Evolutionary conservation across 2,329 filamentous ascomycete species (phyloP), one percentile per base, ranked within the genome.

Genomic region (Myriangium duriaei): DNA sequence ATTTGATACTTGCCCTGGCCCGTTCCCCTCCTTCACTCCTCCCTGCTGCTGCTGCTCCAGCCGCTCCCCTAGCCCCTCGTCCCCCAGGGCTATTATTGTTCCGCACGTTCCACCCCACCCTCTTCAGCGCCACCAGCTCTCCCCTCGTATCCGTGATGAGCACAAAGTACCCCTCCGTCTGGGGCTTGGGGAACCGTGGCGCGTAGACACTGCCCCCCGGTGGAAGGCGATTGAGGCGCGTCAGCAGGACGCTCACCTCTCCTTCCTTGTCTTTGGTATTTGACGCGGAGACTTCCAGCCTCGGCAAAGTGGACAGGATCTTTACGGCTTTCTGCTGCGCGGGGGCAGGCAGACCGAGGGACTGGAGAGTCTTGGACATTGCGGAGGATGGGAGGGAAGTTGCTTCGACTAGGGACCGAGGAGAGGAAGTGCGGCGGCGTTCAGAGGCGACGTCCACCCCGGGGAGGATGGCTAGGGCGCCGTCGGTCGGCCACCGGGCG

Each of bases 141-240:
- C 88, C 84, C 5, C 62, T 71, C 2, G 72, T 51, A 49, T 81
- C 76, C 5, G 76, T 79, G 0, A 93, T 70, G 14, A 96, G 55
- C 11, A 91, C 74, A 58, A 98, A 96, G 72, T 79, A 96, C 0
- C 87, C 87, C 53, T 98, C 91, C 0, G 77, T 91, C 59, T 98
- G 91, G 11, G 86, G 77, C 60, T 98, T 98, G 1, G 88, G 88
- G 61, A 93, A 96, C 14, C 74, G 72, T 2, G 92, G 88, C 0
- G 91, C 85, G 50, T 79, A 94, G 54, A 95, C 81, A 43, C 80
- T 74, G 34, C 74, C 77, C 1, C 86, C 81, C 52, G 80, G 72
- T 10, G 66, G 64, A 3, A 79, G 59, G 1, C 71, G 55, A 57
- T 93, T 94, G 34, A 72, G 62, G 0, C 87, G 76, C 30, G 65